Base-by-base conservation (phyloP, 2,329 filamentous ascomycete genomes). In the Aspergillus glaucus region DNA sequence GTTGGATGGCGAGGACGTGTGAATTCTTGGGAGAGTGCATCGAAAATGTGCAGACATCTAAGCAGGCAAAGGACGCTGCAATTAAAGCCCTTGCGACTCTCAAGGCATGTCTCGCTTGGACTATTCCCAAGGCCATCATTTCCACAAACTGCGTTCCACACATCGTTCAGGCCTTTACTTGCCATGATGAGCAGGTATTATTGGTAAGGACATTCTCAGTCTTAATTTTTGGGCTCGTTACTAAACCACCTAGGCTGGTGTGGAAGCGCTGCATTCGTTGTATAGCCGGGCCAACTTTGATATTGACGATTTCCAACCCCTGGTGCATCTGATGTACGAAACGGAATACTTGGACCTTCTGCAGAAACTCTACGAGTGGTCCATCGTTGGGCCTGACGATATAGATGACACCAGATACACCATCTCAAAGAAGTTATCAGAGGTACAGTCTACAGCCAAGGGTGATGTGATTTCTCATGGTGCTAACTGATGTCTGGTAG, bases 391-490 rank as follows among this genome's bases (percentile, higher is more conserved):
- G 55, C 80, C 88, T 3, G 81, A 88, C 50, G 86, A 95, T 58
- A 82, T 95, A 50, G 88, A 96, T 56, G 89, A 95, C 61, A 85
- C 90, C 62, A 94, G 90, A 64, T 97, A 98, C 65, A 83, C 88
- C 48, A 83, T 96, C 57, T 84, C 88, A 37, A 97, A 97, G 73
- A 96, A 95, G 69, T 81, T 97, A 43, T 90, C 91, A 1, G 93
- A 98, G 80, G 87, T 90, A 43, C 41, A 12, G 10, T 10, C 10
- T 12, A 12, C 26, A 30, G 26, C 26, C 26, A 30, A 30, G 9
- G 26, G 26, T 12, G 26, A 77, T 56, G 72, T 40, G 45, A 34
- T 28, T 14, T 19, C 10, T 36, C 44, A 46, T 36, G 53, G 46
- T 43, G 53, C 53, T 41, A 12, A 47, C 43, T 32, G 39, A 17